Base-by-base conservation (phyloP, 1,284 basidiomycete genomes). In the Cryptococcus depauperatus region DNA sequence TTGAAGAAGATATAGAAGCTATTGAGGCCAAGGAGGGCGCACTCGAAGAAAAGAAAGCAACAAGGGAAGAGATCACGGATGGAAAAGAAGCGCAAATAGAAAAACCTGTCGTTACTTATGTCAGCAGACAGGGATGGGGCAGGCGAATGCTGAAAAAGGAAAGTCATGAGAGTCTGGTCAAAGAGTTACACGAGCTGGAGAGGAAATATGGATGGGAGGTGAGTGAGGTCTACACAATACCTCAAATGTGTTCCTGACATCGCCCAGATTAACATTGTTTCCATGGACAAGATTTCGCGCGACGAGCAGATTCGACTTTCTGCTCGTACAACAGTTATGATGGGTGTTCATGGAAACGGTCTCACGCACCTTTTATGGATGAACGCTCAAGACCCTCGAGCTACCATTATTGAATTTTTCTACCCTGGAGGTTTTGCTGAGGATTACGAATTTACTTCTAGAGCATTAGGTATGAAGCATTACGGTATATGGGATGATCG, bases 91-190 rank as follows among this genome's bases (percentile, higher is more conserved):
- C 52, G 5, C 47, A 59, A 14, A 45, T 56, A 13, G 61, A 61
- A 26, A 69, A 64, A 48, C 75, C 70, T 16, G 88, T 90, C 26
- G 87, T 91, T 68, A 90, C 86, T 9, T 90, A 91, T 61, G 79
- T 92, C 51, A 85, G 83, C 10, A 76, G 88, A 11, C 88, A 92
- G 62, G 79, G 76, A 9, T 90, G 87, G 86, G 83, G 81, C n/a
- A 73, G 86, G 16, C 76, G 88, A 22, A 73, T 73, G 72, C 55
- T 75, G 41, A 54, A 46, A 35, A 58, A 64, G 45, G 53, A 66
- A 35, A 70, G 70, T 41, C 71, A 75, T 50, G 64, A 70, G n/a
- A 57, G 49, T 30, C 55, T 75, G 33, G 73, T 74, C 29, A 55
- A 57, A 44, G 70, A 68, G 46, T 52, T 75, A 29, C 73, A 81